Evolutionary conservation across 2,329 filamentous ascomycete genomes (phyloP), one percentile per base, ranked within the genome.

Genomic region (Ceratocystis cubensis): DNA sequence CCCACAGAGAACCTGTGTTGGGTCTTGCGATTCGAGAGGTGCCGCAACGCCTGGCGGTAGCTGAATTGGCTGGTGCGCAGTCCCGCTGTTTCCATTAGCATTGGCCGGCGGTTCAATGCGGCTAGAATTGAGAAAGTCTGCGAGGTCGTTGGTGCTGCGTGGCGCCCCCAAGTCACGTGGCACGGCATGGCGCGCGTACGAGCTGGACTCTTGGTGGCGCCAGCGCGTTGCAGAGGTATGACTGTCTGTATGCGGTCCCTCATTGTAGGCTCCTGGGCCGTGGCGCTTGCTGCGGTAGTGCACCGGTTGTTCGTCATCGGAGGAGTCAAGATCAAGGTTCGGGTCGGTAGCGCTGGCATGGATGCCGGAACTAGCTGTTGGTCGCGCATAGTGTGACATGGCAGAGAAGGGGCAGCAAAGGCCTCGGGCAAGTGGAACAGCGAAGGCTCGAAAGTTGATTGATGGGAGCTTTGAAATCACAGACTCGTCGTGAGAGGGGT

Each of bases 1-100:
- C 0, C 89, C 89, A 71, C 84, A 87, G 15, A 88, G 78, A 33
- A 91, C 81, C 69, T 88, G 84, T 72, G 78, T 81, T 59, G 80
- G 81, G 62, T 82, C 80, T 4, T 73, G 70, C 6, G 71, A 70
- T 20, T 68, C 46, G 20, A 70, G 70, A 30, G 66, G 66, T 41
- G 59, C 41, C 48, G 48, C 53, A 25, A 61, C 25, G 25, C 71
- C 68, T 37, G 65, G 69, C 41, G 70, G 69, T n/a, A 80, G 72
- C 65, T 81, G 75, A 68, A 85, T 78, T 44, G 82, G 82, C 69
- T 76, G 77, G 72, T 77, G 78, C 7, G 50, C 76, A 77, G 72
- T 77, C 78, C 41, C 72, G 15, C 72, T 71, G 25, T 71, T 69
- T 66, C 74, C 71, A 5, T 67, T 71, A 56, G 65, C 57, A 41